Evolutionary conservation across 306 rosid species (phyloP).

Genomic region (Dicorynia guianensis): DNA sequence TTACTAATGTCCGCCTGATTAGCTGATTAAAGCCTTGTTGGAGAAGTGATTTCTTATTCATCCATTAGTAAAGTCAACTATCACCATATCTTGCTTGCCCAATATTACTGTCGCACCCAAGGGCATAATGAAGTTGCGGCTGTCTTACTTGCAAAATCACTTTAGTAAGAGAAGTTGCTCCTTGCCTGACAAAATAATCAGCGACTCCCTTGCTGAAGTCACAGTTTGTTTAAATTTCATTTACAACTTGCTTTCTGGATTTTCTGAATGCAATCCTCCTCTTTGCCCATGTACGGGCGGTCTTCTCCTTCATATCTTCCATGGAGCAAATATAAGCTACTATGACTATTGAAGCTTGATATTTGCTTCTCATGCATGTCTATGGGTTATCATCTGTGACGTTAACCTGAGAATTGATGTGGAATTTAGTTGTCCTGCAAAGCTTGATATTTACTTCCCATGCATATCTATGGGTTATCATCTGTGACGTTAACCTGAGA

Average conservation of each 20-base stretch:
- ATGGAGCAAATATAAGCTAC: background rate
- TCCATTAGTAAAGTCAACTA: background rate
- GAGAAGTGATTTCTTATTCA: slow-evolving; percentile 1
- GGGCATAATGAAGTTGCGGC: background rate
- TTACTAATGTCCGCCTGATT: background rate
- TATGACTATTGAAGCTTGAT: slow-evolving; percentile 7
- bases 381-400: background rate
- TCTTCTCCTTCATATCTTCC: background rate
- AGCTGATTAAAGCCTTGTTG: background rate
- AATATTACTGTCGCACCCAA: background rate
- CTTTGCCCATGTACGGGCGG: slow-evolving; percentile 24
- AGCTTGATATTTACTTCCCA: background rate
- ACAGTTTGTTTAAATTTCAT: slow-evolving; percentile 12
- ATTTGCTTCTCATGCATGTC: slow-evolving; percentile 24
- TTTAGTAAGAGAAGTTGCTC: background rate
- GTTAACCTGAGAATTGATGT: slow-evolving; percentile 8
- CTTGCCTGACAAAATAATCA: background rate
- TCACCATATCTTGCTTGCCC: background rate
- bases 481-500: slow-evolving; percentile 5
- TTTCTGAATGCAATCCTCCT: slow-evolving; percentile 8
- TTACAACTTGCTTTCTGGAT: slow-evolving; percentile 35
- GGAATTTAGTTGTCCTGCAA: slow-evolving; percentile 4
- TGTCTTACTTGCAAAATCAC: slow-evolving; percentile 10
- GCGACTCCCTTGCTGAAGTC: slow-evolving; percentile 11
- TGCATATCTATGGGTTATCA: slow-evolving; percentile 22